Conservation (phyloP, 176 grass and related monocot species). For the Areca catechu region DNA sequence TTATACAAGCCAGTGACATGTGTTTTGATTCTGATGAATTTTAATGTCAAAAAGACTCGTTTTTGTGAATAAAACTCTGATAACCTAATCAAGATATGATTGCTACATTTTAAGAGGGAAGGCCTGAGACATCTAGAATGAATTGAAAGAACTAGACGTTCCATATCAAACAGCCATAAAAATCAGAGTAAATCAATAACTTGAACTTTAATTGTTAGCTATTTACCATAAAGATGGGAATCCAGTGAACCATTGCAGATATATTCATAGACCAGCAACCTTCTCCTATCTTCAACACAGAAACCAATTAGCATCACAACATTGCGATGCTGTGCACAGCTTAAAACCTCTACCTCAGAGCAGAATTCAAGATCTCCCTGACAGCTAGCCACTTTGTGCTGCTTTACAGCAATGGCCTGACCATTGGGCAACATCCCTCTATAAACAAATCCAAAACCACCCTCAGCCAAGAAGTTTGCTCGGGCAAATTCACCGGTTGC, state of each 20-base stretch:
- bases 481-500: constrained; percentile 84
- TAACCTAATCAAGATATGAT: too few species aligned
- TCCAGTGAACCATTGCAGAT: constrained; percentile 98
- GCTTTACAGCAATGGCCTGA: constrained; percentile 94
- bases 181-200: too few species aligned
- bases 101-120: too few species aligned
- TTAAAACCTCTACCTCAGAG: constrained; percentile 95
- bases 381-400: constrained; percentile 92
- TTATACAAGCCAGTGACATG: too few species aligned
- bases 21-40: too few species aligned
- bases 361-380: constrained; percentile 96
- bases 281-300: constrained; percentile 91
- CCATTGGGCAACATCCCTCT: constrained; percentile 83
- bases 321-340: constrained; percentile 95
- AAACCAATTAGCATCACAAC: constrained; percentile 99
- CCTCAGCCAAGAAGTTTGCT: constrained; percentile 96
- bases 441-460: constrained; percentile 98
- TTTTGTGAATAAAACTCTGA: too few species aligned
- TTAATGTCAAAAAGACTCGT: too few species aligned
- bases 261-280: constrained; percentile 94
- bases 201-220: neutral
- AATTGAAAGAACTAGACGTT: too few species aligned
- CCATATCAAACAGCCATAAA: too few species aligned
- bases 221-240: constrained; percentile 89
- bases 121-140: too few species aligned